phyloP scores from a whole-genome alignment of 768 basidiomycete genomes.

The Amyloporia xantha region DNA sequence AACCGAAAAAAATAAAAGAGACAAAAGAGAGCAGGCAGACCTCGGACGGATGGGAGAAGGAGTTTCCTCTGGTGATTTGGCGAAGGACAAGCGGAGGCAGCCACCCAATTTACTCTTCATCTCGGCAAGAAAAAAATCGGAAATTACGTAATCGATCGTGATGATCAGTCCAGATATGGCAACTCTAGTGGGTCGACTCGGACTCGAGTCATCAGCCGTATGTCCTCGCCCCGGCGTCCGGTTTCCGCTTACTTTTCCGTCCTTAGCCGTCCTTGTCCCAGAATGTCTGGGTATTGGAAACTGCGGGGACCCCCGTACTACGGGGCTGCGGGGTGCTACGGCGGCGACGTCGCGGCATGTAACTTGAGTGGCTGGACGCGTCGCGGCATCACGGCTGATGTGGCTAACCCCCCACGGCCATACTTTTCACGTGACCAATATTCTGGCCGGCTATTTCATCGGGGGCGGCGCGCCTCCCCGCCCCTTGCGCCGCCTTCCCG shows the following conservation, averaged over 20 bases:
- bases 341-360: too few relatives aligned
- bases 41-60: background rate
- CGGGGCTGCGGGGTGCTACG: too few relatives aligned
- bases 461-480: too few relatives aligned
- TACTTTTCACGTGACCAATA: too few relatives aligned
- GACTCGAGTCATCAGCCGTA: background rate
- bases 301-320: too few relatives aligned
- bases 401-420: too few relatives aligned
- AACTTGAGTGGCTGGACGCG: too few relatives aligned
- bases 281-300: too few relatives aligned
- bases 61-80: conserved; percentile 13
- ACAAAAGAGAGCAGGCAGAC: conserved; percentile 10
- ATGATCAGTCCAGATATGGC: conserved; percentile 23
- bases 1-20: conserved; percentile 12
- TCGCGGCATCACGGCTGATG: too few relatives aligned
- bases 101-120: conserved; percentile 14
- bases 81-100: conserved; percentile 14
- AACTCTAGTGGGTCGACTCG: conserved; percentile 11
- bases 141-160: conserved; percentile 20
- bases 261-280: background rate
- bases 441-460: too few relatives aligned
- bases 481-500: too few relatives aligned
- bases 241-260: background rate
- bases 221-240: conserved; percentile 2
- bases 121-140: conserved; percentile 18